Conservation (phyloP, 2,329 filamentous ascomycete genomes). For the Ploettnerulaceae sp. region DNA sequence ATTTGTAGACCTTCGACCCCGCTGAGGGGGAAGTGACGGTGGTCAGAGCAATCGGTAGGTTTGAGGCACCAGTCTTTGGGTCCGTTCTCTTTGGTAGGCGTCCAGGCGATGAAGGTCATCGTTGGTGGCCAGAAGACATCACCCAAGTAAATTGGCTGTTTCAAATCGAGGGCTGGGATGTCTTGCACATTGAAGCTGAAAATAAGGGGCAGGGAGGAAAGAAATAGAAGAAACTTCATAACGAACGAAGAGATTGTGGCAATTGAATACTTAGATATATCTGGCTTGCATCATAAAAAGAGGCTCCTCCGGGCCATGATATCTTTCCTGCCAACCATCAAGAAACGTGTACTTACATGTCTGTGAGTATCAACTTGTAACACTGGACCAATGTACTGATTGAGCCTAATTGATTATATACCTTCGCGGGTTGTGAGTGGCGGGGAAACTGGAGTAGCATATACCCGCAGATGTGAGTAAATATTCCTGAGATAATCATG, state of each 20-base stretch:
- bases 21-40: conserved; percentile 22
- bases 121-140: conserved; percentile 29
- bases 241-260: background rate
- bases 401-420: conserved; percentile 13
- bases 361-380: background rate
- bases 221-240: conserved; percentile 16
- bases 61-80: conserved; percentile 27
- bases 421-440: conserved; percentile 8
- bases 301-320: background rate
- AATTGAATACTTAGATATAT: background rate
- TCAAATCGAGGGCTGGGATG: conserved; percentile 13
- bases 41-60: conserved; percentile 18
- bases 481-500: background rate
- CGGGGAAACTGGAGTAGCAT: conserved; percentile 4
- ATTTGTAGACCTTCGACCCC: conserved; percentile 22
- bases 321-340: conserved; percentile 5
- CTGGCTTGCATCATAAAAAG: background rate
- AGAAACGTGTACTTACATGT: conserved; percentile 21
- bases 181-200: background rate
- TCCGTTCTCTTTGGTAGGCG: conserved; percentile 15
- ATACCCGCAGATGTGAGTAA: conserved; percentile 12
- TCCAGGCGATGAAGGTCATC: conserved; percentile 30
- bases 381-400: background rate
- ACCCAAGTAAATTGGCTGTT: conserved; percentile 29
- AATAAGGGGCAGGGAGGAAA: conserved; percentile 9